Conservation (phyloP, 192 early-diverging fungal species). For the Allomyces macrogynus region DNA sequence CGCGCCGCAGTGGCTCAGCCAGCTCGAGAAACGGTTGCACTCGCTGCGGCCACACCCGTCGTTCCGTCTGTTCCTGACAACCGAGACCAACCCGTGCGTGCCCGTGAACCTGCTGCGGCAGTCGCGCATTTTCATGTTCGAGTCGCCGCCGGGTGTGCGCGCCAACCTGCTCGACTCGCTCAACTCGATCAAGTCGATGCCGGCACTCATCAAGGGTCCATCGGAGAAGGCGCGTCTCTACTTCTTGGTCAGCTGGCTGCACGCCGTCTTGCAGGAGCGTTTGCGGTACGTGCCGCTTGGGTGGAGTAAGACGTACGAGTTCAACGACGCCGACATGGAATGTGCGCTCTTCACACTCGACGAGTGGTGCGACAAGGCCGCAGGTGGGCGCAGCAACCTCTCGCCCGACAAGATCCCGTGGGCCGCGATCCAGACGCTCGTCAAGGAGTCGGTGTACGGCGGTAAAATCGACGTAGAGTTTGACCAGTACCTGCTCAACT, state of each 20-base stretch:
- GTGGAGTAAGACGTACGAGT: conserved; percentile 95
- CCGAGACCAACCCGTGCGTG: conserved; percentile 93
- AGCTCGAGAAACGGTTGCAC: conserved; percentile 88
- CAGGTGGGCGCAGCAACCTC: conserved; percentile 67
- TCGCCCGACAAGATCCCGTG: conserved; percentile 90
- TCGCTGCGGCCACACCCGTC: conserved; percentile 55
- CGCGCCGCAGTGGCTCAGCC: conserved; percentile 75
- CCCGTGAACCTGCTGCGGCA: conserved; percentile 76
- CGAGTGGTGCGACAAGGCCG: conserved; percentile 68
- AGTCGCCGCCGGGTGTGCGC: conserved; percentile 87
- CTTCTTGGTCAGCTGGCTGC: conserved; percentile 92
- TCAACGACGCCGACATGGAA: conserved; percentile 93
- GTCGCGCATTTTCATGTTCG: conserved; percentile 83
- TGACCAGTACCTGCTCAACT: conserved; percentile 69
- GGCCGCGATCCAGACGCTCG: conserved; percentile 68
- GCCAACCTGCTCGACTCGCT: conserved; percentile 77
- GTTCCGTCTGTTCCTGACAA: conserved; percentile 93
- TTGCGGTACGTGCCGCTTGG: conserved; percentile 91
- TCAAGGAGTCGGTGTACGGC: conserved; percentile 84
- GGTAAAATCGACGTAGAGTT: conserved; percentile 85
- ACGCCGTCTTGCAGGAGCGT: conserved; percentile 85
- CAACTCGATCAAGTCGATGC: conserved; percentile 27
- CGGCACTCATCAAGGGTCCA: conserved; percentile 40
- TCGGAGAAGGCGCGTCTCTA: conserved; percentile 71
- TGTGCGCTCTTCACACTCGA: conserved; percentile 77